Evolutionary conservation across 1,139 yeast species (phyloP).

Genomic region (Candida tropicalis): DNA sequence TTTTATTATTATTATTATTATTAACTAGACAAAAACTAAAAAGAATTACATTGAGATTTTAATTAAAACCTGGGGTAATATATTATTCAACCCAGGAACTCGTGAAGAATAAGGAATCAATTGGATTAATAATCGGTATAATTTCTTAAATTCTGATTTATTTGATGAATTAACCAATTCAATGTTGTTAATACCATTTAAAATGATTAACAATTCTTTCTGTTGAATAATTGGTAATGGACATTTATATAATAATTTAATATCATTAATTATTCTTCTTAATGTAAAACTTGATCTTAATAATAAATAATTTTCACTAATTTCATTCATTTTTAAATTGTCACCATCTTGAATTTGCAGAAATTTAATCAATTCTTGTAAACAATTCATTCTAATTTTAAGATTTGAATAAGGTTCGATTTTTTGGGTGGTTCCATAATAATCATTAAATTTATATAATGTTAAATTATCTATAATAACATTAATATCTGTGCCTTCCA

Average conservation of each 20-base stretch:
- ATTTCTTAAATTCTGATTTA: conserved; percentile 15
- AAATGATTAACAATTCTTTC: conserved; percentile 30
- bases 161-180: conserved; percentile 8
- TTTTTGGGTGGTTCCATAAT: conserved; percentile 39
- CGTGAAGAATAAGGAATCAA: conserved; percentile 28
- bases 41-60: conserved; percentile 6
- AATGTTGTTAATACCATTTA: conserved; percentile 27
- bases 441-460: conserved; percentile 26
- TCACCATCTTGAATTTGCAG: conserved; percentile 15
- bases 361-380: conserved; percentile 34
- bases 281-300: conserved; percentile 36
- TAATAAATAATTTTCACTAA: conserved; percentile 28
- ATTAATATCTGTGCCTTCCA: conserved; percentile 11
- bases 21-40: too few relatives aligned
- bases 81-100: conserved; percentile 19
- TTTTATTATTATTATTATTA: background rate
- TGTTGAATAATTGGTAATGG: conserved; percentile 43
- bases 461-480: conserved; percentile 22
- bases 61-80: conserved; percentile 11
- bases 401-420: conserved; percentile 25
- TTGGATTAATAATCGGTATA: conserved; percentile 27
- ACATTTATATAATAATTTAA: conserved; percentile 27
- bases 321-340: conserved; percentile 19
- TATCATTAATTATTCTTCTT: conserved; percentile 40
- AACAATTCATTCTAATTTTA: conserved; percentile 34